Conservation (phyloP, 352 stramenopile species). For the Phytophthora podocarpi region DNA sequence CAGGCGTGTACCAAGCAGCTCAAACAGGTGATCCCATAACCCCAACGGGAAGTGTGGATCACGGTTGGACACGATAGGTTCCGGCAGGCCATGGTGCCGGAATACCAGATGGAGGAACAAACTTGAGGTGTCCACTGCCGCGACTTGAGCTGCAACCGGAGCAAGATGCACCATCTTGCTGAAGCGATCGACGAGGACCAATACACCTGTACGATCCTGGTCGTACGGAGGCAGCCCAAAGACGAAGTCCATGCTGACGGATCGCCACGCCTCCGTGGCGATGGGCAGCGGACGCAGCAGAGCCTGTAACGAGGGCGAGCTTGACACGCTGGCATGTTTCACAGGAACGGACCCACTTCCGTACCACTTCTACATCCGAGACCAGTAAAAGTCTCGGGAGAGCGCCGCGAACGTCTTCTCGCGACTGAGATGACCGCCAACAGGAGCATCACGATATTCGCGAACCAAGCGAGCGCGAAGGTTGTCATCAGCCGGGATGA, state of each 20-base stretch:
- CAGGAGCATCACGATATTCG: conserved; percentile 21
- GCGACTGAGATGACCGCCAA: conserved; percentile 17
- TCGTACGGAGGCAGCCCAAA: background rate
- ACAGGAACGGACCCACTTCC: background rate
- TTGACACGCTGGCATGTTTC: conserved; percentile 4
- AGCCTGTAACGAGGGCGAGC: background rate
- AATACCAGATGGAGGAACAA: too few species aligned
- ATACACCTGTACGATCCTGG: too few species aligned
- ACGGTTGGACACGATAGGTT: background rate
- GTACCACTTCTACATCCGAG: conserved; percentile 1
- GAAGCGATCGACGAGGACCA: too few species aligned
- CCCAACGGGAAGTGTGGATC: background rate
- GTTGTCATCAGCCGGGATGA: conserved; percentile 1
- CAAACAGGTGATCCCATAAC: background rate
- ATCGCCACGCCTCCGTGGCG: background rate
- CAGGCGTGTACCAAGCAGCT: background rate
- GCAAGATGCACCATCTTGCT: background rate
- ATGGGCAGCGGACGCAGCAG: background rate
- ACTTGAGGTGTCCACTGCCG: too few species aligned
- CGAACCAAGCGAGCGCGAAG: conserved; percentile 7
- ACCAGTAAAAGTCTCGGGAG: background rate
- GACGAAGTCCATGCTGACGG: background rate
- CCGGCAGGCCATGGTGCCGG: background rate
- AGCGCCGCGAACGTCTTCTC: conserved; percentile 24
- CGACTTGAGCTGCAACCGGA: background rate